Evolutionary conservation across 192 early-diverging fungal genomes (phyloP).

Genomic region (Coemansia sp.): DNA sequence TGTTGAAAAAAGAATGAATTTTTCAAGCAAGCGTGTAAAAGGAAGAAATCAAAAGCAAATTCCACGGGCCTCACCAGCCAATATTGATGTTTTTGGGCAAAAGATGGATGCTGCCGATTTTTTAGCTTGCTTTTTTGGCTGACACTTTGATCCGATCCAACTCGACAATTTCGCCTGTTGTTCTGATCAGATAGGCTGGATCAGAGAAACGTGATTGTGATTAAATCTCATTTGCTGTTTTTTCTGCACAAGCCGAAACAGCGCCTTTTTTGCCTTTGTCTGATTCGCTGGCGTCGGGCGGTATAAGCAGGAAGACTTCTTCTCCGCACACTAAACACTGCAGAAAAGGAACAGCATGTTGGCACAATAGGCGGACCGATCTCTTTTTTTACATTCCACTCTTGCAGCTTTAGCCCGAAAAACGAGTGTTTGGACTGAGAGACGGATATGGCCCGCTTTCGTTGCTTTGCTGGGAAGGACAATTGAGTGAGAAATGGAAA

Average conservation of each 20-base stretch:
- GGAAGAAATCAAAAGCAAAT: slow-evolving; percentile 20
- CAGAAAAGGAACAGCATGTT: background rate
- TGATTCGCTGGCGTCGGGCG: too few species aligned
- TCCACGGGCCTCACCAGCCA: background rate
- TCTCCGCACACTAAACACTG: too few species aligned
- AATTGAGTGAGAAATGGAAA: background rate
- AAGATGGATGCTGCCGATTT: background rate
- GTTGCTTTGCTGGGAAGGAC: background rate
- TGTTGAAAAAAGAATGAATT: slow-evolving; percentile 22
- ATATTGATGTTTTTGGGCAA: background rate
- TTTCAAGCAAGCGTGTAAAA: slow-evolving; percentile 43
- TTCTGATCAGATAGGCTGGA: too few species aligned
- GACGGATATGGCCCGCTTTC: background rate
- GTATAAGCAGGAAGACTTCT: too few species aligned
- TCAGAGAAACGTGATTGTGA: too few species aligned
- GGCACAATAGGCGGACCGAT: too few species aligned
- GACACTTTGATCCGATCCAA: background rate
- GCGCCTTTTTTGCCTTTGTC: too few species aligned
- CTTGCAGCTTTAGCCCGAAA: background rate
- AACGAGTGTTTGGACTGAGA: background rate
- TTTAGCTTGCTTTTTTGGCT: background rate
- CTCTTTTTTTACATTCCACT: too few species aligned
- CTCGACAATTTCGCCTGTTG: too few species aligned
- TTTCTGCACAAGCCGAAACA: too few species aligned
- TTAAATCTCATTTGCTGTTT: too few species aligned